These are phyloP conservation scores for Somion occarium DNA, from an alignment of 1,284 basidiomycete species.

Conservation along the genomic window DNA sequence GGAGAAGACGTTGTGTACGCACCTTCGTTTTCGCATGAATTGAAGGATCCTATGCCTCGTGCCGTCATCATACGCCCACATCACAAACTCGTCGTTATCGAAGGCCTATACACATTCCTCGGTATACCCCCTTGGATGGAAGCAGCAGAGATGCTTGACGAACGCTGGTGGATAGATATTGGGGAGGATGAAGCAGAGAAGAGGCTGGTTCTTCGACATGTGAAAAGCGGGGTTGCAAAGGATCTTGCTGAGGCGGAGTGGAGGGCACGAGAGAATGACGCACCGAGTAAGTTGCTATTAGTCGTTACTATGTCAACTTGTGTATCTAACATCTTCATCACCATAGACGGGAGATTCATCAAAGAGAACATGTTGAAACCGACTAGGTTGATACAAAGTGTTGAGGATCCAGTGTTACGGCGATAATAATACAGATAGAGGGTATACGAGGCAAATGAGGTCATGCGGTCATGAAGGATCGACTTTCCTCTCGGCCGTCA, in stretches of 20 bases:
- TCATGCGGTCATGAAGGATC: neutral
- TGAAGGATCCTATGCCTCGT: constrained; percentile 60
- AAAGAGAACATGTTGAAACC: constrained; percentile 52
- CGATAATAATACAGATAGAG: neutral
- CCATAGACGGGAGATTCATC: constrained; percentile 51
- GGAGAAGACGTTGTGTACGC: constrained; percentile 40
- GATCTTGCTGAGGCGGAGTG: constrained; percentile 61
- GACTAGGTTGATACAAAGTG: constrained; percentile 47
- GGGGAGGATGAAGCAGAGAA: constrained; percentile 54
- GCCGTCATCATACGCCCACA: constrained; percentile 51
- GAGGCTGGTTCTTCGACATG: constrained; percentile 71
- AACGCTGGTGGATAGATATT: constrained; percentile 74
- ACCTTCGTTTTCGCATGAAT: constrained; percentile 70
- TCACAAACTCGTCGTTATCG: constrained; percentile 78
- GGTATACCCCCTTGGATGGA: constrained; percentile 70
- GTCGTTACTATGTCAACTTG: constrained; percentile 2
- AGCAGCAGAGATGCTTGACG: constrained; percentile 66
- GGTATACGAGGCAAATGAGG: no score
- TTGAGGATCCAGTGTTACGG: constrained; percentile 35
- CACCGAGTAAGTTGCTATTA: constrained; percentile 54
- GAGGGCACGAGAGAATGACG: constrained; percentile 73
- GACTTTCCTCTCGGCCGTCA: constrained; percentile 35
- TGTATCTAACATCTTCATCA: neutral
- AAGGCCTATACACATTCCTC: constrained; percentile 83
- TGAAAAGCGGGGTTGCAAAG: constrained; percentile 68